phyloP scores from a whole-genome alignment of 192 early-diverging fungal species.

The Gryganskiella cystojenkinii region DNA sequence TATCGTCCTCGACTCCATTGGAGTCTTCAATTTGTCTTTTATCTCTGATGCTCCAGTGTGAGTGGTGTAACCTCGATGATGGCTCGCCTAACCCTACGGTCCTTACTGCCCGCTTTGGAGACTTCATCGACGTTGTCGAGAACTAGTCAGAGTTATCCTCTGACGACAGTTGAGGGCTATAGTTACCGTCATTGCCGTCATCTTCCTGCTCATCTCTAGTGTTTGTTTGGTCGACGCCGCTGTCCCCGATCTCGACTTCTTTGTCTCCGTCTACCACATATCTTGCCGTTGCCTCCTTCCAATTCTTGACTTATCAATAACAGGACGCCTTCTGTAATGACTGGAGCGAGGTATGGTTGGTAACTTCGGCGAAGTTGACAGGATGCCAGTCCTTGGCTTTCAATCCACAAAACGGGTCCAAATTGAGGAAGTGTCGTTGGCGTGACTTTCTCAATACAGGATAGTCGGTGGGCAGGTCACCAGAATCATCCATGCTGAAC shows the following conservation, averaged over 20 bases:
- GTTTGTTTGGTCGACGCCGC: not conserved
- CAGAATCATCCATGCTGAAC: too few relatives aligned
- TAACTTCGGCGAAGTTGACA: too few relatives aligned
- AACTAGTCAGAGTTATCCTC: slow-evolving; percentile 28
- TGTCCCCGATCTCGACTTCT: slow-evolving; percentile 19
- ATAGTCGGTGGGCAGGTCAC: too few relatives aligned
- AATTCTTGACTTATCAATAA: slow-evolving; percentile 17
- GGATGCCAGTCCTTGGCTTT: too few relatives aligned
- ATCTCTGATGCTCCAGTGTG: slow-evolving; percentile 25
- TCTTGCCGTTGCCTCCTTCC: slow-evolving; percentile 12
- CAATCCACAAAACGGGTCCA: too few relatives aligned
- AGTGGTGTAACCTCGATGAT: slow-evolving; percentile 28
- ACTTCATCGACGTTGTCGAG: slow-evolving; percentile 26
- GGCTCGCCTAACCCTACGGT: slow-evolving; percentile 21
- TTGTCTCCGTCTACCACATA: slow-evolving; percentile 10
- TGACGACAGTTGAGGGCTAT: slow-evolving; percentile 16
- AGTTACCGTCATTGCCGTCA: slow-evolving; percentile 13
- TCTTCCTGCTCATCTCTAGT: slow-evolving; percentile 13
- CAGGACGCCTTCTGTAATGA: too few relatives aligned
- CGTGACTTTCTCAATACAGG: too few relatives aligned
- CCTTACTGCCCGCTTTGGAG: slow-evolving; percentile 20
- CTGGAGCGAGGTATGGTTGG: too few relatives aligned
- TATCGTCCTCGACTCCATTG: slow-evolving; percentile 12
- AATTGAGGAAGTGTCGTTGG: too few relatives aligned
- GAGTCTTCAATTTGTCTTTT: slow-evolving; percentile 15